These are phyloP conservation scores for Saururus chinensis DNA, from an alignment of 164 flowering plant genomes.

Conservation along the genomic window DNA sequence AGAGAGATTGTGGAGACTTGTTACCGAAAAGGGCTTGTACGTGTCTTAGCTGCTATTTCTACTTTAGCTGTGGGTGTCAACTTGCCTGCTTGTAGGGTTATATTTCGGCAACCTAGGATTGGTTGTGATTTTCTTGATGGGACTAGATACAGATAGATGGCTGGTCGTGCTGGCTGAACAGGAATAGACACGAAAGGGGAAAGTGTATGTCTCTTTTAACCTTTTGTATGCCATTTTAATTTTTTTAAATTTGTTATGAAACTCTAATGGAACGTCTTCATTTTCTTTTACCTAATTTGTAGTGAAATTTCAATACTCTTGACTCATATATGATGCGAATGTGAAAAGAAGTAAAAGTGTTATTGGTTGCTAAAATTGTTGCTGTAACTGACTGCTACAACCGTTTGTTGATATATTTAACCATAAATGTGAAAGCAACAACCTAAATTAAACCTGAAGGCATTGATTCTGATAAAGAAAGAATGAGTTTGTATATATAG, in stretches of 20 bases:
- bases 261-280: neutral
- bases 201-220: conserved; percentile 59
- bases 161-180: conserved; percentile 99
- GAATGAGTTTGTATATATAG: too few relatives aligned
- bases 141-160: conserved; percentile 87
- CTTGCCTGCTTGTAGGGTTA: conserved; percentile 93
- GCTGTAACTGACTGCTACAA: too few relatives aligned
- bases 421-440: too few relatives aligned
- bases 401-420: too few relatives aligned
- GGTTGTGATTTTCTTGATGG: conserved; percentile 97
- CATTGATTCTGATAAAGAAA: too few relatives aligned
- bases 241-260: neutral
- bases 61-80: conserved; percentile 98
- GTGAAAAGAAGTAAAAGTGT: too few relatives aligned
- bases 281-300: too few relatives aligned
- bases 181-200: conserved; percentile 98
- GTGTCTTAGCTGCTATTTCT: conserved; percentile 90
- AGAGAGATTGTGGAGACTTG: conserved; percentile 92
- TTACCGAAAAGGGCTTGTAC: conserved; percentile 82
- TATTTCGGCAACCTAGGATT: conserved; percentile 91
- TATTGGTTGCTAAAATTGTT: too few relatives aligned
- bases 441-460: too few relatives aligned
- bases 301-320: too few relatives aligned
- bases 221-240: neutral
- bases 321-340: too few relatives aligned